Evolutionary conservation across 768 basidiomycete genomes (phyloP).

Genomic region (Mycena floridula): DNA sequence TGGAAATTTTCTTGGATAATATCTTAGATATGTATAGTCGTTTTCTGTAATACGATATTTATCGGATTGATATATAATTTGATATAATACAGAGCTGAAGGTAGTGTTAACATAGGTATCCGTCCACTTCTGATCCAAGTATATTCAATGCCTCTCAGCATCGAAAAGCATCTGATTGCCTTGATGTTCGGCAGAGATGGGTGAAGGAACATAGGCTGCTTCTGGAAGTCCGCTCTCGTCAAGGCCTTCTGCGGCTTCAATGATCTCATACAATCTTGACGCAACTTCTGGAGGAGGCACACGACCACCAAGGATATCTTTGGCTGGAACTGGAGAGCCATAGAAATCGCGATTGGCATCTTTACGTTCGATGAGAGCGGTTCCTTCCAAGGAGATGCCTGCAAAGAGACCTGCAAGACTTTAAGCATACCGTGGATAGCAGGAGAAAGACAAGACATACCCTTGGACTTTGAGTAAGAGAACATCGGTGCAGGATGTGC

Average conservation of each 20-base stretch:
- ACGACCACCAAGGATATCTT: constrained; percentile 86
- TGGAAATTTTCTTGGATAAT: neutral
- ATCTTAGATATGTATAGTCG: neutral
- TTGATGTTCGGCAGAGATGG: no score
- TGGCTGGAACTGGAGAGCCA: constrained; percentile 82
- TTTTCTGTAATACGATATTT: no score
- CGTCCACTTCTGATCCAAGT: no score
- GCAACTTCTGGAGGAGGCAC: constrained; percentile 98
- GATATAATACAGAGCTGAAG: no score
- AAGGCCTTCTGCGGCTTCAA: constrained; percentile 91
- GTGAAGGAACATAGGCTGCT: constrained; percentile 70
- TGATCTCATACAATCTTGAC: constrained; percentile 87
- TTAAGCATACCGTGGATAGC: neutral
- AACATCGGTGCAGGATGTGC: constrained; percentile 98
- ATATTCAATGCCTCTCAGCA: constrained; percentile 40
- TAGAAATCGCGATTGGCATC: constrained; percentile 97
- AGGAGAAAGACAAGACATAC: constrained; percentile 31
- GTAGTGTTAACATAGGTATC: no score
- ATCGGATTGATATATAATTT: no score
- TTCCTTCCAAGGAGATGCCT: constrained; percentile 91
- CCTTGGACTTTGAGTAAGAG: constrained; percentile 93
- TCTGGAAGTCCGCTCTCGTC: constrained; percentile 82
- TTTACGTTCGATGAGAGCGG: constrained; percentile 89
- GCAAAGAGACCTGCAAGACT: constrained; percentile 77
- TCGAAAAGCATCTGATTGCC: constrained; percentile 74